phyloP scores from a whole-genome alignment of 805 yeast species.

The Yarrowia sp. region DNA sequence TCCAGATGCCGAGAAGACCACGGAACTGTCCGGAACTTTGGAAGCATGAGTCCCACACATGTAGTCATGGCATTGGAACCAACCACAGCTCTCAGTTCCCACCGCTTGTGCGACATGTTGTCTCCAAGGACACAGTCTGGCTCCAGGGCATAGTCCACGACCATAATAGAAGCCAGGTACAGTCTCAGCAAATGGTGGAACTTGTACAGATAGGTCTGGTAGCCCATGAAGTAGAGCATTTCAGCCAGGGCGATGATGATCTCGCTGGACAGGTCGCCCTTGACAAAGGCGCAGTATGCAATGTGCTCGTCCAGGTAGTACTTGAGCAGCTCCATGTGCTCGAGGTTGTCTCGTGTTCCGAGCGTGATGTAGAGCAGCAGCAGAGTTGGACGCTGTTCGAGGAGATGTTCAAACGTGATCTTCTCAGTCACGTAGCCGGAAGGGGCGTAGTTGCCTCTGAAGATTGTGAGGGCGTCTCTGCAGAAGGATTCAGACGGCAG shows the following conservation, averaged over 20 bases:
- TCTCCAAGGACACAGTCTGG: slow-evolving; percentile 5
- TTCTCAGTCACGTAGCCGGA: slow-evolving; percentile 2
- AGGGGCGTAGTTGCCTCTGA: slow-evolving; percentile 2
- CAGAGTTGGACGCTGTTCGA: slow-evolving; percentile 3
- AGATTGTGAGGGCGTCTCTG: background rate
- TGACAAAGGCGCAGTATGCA: slow-evolving; percentile 7
- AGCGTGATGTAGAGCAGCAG: slow-evolving; percentile 9
- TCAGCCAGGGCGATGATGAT: slow-evolving; percentile 16
- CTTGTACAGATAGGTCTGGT: slow-evolving; percentile 17
- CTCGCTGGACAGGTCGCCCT: slow-evolving; percentile 13
- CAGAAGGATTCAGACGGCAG: slow-evolving; percentile 1
- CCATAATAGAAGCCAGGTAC: slow-evolving; percentile 14
- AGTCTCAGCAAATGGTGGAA: slow-evolving; percentile 9
- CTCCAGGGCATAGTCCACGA: slow-evolving; percentile 8
- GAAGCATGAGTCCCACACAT: slow-evolving; percentile 18
- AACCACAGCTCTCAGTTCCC: slow-evolving; percentile 16
- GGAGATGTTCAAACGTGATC: background rate
- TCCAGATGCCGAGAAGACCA: slow-evolving; percentile 1
- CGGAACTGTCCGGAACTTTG: slow-evolving; percentile 7
- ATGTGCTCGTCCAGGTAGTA: slow-evolving; percentile 22
- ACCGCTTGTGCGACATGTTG: slow-evolving; percentile 10
- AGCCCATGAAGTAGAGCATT: slow-evolving; percentile 19
- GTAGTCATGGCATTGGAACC: slow-evolving; percentile 23
- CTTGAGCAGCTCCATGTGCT: slow-evolving; percentile 20
- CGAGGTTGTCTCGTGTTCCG: slow-evolving; percentile 2